Conservation (phyloP, 345 rosid genomes). For the Eucalyptus tenuipes region DNA sequence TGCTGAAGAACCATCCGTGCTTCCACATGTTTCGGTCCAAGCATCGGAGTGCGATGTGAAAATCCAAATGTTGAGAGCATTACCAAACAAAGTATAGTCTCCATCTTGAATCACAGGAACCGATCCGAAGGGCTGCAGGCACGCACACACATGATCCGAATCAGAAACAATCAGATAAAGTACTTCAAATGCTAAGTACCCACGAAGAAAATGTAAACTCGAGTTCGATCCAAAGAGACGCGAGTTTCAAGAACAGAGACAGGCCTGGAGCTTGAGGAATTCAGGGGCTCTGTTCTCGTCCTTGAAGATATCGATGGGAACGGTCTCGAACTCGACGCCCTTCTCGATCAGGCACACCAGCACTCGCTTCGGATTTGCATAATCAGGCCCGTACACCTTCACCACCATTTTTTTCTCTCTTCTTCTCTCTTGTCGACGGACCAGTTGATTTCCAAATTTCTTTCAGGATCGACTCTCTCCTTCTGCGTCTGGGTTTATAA, state of each 20-base stretch:
- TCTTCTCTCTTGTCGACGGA: background rate
- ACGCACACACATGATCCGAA: background rate
- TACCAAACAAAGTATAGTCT: constrained; percentile 16
- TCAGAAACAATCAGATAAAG: background rate
- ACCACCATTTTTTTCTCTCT: constrained; percentile 27
- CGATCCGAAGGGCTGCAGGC: constrained; percentile 53
- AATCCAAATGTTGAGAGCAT: background rate
- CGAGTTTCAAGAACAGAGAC: background rate
- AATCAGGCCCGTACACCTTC: constrained; percentile 49
- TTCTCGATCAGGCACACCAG: constrained; percentile 37
- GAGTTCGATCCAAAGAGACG: background rate
- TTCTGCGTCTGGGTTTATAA: background rate
- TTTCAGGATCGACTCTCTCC: background rate
- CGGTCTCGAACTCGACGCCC: constrained; percentile 41
- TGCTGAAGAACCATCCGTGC: background rate
- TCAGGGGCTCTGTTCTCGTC: constrained; percentile 44
- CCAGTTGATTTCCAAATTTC: background rate
- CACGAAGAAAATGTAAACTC: background rate
- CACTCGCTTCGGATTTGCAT: constrained; percentile 42
- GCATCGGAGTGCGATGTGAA: background rate
- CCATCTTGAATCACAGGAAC: constrained; percentile 25
- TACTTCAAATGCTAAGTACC: background rate
- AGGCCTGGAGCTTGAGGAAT: constrained; percentile 52
- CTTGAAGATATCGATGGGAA: constrained; percentile 49
- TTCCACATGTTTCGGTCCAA: background rate